These are phyloP conservation scores for Aspergillus oerlinghausenensis DNA, from an alignment of 2,329 filamentous ascomycete genomes.

Conservation along the genomic window DNA sequence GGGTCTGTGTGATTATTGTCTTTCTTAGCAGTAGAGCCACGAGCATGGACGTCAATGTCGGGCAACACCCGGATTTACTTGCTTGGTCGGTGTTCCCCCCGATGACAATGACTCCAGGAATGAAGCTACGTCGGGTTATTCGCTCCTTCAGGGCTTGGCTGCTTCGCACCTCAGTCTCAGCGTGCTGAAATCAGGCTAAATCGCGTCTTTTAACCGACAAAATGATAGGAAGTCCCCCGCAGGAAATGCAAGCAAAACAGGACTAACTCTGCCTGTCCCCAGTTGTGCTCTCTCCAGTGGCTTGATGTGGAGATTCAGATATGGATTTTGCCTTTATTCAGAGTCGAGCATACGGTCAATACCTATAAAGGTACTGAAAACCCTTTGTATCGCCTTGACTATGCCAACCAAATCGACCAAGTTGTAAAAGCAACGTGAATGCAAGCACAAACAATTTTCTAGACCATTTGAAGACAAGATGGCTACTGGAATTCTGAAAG, in stretches of 20 bases:
- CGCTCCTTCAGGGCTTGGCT: neutral
- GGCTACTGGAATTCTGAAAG: slow-evolving; percentile 36
- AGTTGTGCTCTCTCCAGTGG: neutral
- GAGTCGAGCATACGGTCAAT: neutral
- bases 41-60: neutral
- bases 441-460: neutral
- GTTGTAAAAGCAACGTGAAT: neutral
- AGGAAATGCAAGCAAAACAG: neutral
- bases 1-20: neutral
- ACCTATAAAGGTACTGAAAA: neutral
- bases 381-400: neutral
- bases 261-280: neutral
- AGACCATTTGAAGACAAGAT: slow-evolving; percentile 14
- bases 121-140: neutral
- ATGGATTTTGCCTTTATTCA: neutral
- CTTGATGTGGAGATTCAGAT: neutral
- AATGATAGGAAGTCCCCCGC: neutral
- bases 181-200: neutral
- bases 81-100: neutral
- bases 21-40: neutral
- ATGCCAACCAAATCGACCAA: neutral
- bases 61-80: neutral
- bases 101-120: neutral
- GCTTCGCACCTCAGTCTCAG: neutral
- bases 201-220: neutral